Conservation (phyloP, 192 early-diverging fungal species). For the Diversispora epigaea region DNA sequence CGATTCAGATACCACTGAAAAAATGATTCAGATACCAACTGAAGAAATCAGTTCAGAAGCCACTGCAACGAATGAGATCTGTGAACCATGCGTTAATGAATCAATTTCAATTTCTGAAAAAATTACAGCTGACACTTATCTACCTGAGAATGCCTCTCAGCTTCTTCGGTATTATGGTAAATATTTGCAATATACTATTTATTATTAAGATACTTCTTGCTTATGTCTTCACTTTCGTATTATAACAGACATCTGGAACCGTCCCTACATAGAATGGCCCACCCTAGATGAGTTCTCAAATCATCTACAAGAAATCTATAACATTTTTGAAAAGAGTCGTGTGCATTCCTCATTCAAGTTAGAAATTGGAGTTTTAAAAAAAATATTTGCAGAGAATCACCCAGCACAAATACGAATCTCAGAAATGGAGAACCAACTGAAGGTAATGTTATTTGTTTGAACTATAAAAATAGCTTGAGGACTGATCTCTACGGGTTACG, state of each 20-base stretch:
- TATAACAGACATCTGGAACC: constrained; percentile 8
- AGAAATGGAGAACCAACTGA: too few relatives aligned
- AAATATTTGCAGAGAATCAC: constrained; percentile 5
- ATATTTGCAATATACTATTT: not conserved
- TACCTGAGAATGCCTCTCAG: too few relatives aligned
- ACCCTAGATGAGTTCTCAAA: not conserved
- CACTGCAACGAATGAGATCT: too few relatives aligned
- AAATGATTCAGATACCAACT: too few relatives aligned
- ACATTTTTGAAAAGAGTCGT: not conserved
- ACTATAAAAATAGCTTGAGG: not conserved
- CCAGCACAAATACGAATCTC: too few relatives aligned
- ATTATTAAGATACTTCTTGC: constrained; percentile 7
- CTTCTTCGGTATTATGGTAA: constrained; percentile 21
- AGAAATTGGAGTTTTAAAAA: constrained; percentile 1
- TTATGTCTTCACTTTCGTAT: constrained; percentile 16
- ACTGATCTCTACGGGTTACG: not conserved
- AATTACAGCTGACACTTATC: too few relatives aligned
- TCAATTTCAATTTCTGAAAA: too few relatives aligned
- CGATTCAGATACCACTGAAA: too few relatives aligned
- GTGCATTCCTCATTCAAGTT: constrained; percentile 7
- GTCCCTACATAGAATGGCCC: constrained; percentile 2
- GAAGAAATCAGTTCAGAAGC: too few relatives aligned
- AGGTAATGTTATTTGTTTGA: not conserved
- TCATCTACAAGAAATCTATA: not conserved
- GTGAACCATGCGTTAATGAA: too few relatives aligned